Percentiles rank a stretch among this genome's conserved stretches.
phyloP scores from a whole-genome alignment of 106 monocot species.

The Platanthera guangdongensis region DNA sequence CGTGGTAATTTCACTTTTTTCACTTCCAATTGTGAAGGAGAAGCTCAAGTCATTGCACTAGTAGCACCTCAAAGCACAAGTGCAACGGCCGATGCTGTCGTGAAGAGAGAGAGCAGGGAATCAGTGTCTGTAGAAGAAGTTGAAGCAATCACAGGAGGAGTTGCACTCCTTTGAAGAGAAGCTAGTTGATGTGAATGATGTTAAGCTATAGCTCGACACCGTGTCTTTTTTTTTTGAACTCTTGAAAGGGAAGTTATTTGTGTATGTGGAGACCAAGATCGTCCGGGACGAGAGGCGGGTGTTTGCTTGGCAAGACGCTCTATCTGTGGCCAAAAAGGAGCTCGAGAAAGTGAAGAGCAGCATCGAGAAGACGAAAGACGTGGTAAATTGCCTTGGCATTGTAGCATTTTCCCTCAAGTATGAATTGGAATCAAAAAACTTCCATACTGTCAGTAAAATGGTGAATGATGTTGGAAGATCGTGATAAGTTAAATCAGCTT shows the following conservation, averaged over 20 bases:
- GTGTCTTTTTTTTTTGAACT: slow-evolving; percentile 18
- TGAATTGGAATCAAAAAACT: slow-evolving; percentile 37
- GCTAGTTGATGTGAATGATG: slow-evolving; percentile 18
- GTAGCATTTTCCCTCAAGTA: slow-evolving; percentile 31
- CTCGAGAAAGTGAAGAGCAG: slow-evolving; percentile 32
- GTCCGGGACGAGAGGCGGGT: slow-evolving; percentile 3
- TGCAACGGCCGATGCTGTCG: slow-evolving; percentile 17
- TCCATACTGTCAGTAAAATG: too few species aligned
- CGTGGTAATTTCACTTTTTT: too few species aligned
- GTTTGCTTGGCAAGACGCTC: background rate
- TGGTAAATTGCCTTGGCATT: slow-evolving; percentile 18
- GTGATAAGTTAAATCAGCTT: too few species aligned
- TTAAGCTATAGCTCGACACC: slow-evolving; percentile 30
- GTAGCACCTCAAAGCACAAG: slow-evolving; percentile 42
- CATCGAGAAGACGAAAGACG: slow-evolving; percentile 30
- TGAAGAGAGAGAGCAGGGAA: slow-evolving; percentile 26
- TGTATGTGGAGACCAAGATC: slow-evolving; percentile 24
- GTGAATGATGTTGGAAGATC: too few species aligned
- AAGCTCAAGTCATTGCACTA: slow-evolving; percentile 28
- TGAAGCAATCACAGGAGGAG: slow-evolving; percentile 33
- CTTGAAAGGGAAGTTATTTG: slow-evolving; percentile 31
- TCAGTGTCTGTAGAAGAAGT: slow-evolving; percentile 18
- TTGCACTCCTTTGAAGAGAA: slow-evolving; percentile 19
- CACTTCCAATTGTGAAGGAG: slow-evolving; percentile 28
- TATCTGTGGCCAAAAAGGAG: slow-evolving; percentile 14